These are phyloP conservation scores for Cystobasidium slooffiae DNA, from an alignment of 1,284 basidiomycete species.

Conservation along the genomic window DNA sequence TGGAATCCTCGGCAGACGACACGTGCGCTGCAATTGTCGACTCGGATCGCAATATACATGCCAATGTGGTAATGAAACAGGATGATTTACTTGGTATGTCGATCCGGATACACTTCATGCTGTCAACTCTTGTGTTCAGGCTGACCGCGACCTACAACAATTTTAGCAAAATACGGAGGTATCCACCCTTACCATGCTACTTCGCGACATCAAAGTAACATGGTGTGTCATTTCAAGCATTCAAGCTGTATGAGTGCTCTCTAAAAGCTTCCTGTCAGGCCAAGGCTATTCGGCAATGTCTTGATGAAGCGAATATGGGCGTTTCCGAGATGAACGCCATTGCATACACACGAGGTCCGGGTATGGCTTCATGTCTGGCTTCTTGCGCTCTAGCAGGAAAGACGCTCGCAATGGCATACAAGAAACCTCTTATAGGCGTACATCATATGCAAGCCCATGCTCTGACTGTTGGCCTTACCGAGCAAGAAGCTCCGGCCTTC, in stretches of 20 bases:
- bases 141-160: not conserved
- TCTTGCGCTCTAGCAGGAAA: constrained; percentile 79
- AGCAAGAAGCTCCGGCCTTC: constrained; percentile 65
- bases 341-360: constrained; percentile 89
- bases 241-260: not conserved
- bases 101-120: constrained; percentile 56
- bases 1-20: constrained; percentile 83
- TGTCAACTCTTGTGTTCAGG: not conserved
- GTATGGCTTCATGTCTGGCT: constrained; percentile 77
- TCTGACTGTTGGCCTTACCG: constrained; percentile 77
- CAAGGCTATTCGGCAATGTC: constrained; percentile 68
- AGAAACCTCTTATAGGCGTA: constrained; percentile 75
- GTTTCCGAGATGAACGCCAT: constrained; percentile 76
- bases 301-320: constrained; percentile 67
- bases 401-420: constrained; percentile 72
- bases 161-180: constrained; percentile 74
- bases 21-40: constrained; percentile 82
- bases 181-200: constrained; percentile 82
- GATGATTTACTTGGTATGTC: constrained; percentile 36
- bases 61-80: constrained; percentile 82
- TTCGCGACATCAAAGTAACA: constrained; percentile 67
- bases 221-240: constrained; percentile 63
- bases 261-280: constrained; percentile 64
- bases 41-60: constrained; percentile 69
- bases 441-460: constrained; percentile 80